Base-by-base conservation (phyloP, 2,329 filamentous ascomycete species). In the Aureobasidium sp. region DNA sequence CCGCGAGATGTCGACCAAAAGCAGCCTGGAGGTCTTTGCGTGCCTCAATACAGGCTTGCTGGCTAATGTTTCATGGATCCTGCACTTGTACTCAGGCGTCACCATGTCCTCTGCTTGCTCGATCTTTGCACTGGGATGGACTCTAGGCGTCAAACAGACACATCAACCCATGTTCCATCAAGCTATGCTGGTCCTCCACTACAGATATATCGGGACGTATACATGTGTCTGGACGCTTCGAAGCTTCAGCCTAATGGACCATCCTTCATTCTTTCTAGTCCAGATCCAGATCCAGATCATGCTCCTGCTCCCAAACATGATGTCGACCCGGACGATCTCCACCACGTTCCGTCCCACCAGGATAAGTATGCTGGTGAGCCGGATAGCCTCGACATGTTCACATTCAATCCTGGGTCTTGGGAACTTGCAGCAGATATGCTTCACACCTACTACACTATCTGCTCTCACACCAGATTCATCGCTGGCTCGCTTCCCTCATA, bases 391-490 rank as follows among this genome's bases (percentile, higher is more conserved):
- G 50, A 53, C 2, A 27, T 53, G 7, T 17, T n/a, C 9, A 56
- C 20, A 1, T 20, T 20, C 20, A 1, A 1, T 1, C 20, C 20
- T 20, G 20, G 20, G 1, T 20, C 20, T 1, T 20, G 52, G 52
- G 52, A 56, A 8, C 39, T 56, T 32, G 39, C 27, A 1, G 24
- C 26, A 56, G 52, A 56, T 34, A 56, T 56, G 52, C 52, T 56
- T 24, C 52, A 56, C 27, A 56, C 52, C 15, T 44, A 44, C 24
- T 44, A 26, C 24, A 17, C 37, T 24, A 3, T 56, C 6, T 24
- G 39, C 17, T 34, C 37, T 1, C 24, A 56, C 20, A 36, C 24
- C 5, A 24, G 43, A 20, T 2, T 12, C 10, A 24, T 55, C 13
- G 15, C 26, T 27, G 13, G 24, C 13, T 27, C 34, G 32, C 13